Evolutionary conservation across 2,329 filamentous ascomycete species (phyloP), one percentile per base, ranked within the genome.

Genomic region (Nigrograna mackinnonii): DNA sequence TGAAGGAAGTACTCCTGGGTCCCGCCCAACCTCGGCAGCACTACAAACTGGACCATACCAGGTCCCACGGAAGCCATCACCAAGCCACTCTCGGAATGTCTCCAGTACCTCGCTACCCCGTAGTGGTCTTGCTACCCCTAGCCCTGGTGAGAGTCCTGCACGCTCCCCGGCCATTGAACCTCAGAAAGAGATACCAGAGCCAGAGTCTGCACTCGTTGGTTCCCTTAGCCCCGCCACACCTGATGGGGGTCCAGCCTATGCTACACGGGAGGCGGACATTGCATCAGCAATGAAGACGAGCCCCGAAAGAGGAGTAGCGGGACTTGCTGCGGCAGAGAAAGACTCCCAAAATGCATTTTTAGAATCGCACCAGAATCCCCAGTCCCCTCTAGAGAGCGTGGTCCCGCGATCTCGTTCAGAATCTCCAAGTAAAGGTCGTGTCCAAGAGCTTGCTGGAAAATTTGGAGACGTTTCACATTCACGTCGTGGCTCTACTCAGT

Each of bases 141-240:
- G 75, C 46, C 73, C 75, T 14, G 76, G 75, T 32, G 82, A 82
- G 43, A 85, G 80, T 43, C 82, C 83, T 22, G 82, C 81, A n/a
- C 77, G 78, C 35, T 79, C 74, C 22, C 81, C 82, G 4, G 70
- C 73, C 17, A 57, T 85, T 22, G 74, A 74, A 33, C 67, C 74
- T 6, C 69, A 67, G 16, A 69, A 66, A 38, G 63, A 70, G 14
- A 48, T 72, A 6, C 72, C 72, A n/a, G 71, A 69, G 32, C 73
- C 73, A 22, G 71, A 76, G 40, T 60, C 72, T 32, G 79, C 70
- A 76, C 41, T 68, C 68, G 18, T 82, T 19, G 66, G 72, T 6
- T 61, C 70, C 4, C 60, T 68, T 26, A 70, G 68, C 44, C 58
- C 69, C 16, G 52, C 60, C 19, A 58, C 65, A 18, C 41, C 57